Conservation (phyloP, 2,329 filamentous ascomycete genomes). For the Penicillium frequentans region DNA sequence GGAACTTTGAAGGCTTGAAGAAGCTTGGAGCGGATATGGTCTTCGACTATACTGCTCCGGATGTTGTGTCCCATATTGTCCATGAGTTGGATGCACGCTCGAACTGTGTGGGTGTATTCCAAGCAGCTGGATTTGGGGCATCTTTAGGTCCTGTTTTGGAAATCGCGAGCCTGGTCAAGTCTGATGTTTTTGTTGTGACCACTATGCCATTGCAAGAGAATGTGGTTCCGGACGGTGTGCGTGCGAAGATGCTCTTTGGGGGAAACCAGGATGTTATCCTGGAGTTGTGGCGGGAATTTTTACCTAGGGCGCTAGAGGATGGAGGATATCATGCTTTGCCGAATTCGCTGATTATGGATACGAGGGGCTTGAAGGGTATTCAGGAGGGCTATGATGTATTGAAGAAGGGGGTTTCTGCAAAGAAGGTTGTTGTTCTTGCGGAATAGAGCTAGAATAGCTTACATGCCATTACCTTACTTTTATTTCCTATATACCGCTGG, state of each 20-base stretch:
- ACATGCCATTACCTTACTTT: not conserved
- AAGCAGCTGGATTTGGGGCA: slow-evolving; percentile 4
- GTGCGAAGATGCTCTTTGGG: slow-evolving; percentile 27
- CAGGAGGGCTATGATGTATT: slow-evolving; percentile 21
- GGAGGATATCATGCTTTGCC: slow-evolving; percentile 32
- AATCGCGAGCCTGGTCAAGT: not conserved
- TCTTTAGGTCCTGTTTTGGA: not conserved
- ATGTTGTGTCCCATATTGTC: slow-evolving; percentile 12
- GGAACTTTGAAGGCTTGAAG: slow-evolving; percentile 48
- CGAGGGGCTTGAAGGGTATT: slow-evolving; percentile 22
- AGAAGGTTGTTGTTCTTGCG: slow-evolving; percentile 26
- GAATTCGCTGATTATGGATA: slow-evolving; percentile 16
- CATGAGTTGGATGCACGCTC: slow-evolving; percentile 16
- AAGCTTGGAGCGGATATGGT: slow-evolving; percentile 45
- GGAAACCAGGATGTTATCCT: slow-evolving; percentile 27
- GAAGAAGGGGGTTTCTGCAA: slow-evolving; percentile 28
- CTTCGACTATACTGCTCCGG: slow-evolving; percentile 45
- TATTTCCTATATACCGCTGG: not conserved
- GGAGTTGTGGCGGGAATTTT: slow-evolving; percentile 29
- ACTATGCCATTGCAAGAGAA: not conserved
- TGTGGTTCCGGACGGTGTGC: slow-evolving; percentile 19
- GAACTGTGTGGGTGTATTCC: slow-evolving; percentile 11
- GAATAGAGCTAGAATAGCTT: not conserved
- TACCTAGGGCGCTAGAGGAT: slow-evolving; percentile 35
- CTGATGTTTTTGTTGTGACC: slow-evolving; percentile 20